Base-by-base conservation (phyloP, 352 stramenopile species). In the Globisporangium okanoganense region DNA sequence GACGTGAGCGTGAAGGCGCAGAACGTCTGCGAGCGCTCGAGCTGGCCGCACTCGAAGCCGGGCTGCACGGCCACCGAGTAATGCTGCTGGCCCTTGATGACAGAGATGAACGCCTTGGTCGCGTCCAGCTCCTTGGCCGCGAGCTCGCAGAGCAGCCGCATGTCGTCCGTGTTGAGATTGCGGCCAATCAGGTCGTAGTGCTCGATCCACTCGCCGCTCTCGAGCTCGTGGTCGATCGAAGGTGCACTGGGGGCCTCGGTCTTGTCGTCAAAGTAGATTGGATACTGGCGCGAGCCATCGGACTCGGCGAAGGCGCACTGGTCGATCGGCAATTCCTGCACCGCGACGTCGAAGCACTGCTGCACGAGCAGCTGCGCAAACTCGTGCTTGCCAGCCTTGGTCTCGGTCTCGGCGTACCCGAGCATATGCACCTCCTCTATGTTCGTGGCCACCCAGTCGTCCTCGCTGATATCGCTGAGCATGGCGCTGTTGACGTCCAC, bases 271-370 rank as follows among this genome's bases (percentile, higher is more conserved):
- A 76, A 86, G 50, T 75, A 72, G 10, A 86, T 64, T 9, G 74
- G 70, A 27, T 86, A 86, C 0, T 45, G 51, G 3, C 74, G 57
- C n/a, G 64, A 71, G 9, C 73, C 72, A 33, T 81, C 66, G 8
- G 62, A 54, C 56, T 86, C 76, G 1, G 76, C 74, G 47, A 86
- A 68, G 38, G 70, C 36, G 22, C 76, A 83, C 27, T 72, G 62
- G 2, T 72, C 61, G 9, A 81, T 56, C 14, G 72, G 51, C 31
- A 80, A 36, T 45, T 83, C 70, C 1, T 54, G 24, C 4, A 86
- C 55, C 0, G 62, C 59, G 25, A 86, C 67, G 25, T 86, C 76
- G 24, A 86, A 86, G 47, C 76, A 86, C 49, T 80, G 74, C 55
- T 86, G 76, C 18, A 82, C 71, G 22, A 86, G 64, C 47, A 79